Evolutionary conservation across 331 rosid genomes (phyloP).

Genomic region (Acacia pycnantha): DNA sequence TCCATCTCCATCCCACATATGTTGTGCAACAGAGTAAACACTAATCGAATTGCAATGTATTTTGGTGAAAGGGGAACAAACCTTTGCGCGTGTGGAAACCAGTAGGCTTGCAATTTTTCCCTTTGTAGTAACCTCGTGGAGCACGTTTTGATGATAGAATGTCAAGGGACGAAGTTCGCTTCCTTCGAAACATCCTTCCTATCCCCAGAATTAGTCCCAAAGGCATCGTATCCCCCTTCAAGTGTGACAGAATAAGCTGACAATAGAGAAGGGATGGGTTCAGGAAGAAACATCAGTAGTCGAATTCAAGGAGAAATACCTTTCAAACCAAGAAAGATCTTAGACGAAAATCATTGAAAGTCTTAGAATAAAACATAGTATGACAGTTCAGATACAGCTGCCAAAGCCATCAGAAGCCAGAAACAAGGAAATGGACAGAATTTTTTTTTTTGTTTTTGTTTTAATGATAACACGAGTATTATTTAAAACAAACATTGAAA

Average conservation of each 20-base stretch:
- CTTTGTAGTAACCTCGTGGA: slow-evolving; percentile 78
- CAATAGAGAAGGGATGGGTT: neutral
- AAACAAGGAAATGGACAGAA: too few relatives aligned
- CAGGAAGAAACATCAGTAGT: neutral
- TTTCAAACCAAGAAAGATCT: neutral
- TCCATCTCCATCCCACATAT: too few relatives aligned
- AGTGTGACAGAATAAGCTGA: neutral
- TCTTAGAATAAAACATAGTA: too few relatives aligned
- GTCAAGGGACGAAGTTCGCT: slow-evolving; percentile 57
- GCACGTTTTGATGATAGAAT: slow-evolving; percentile 83
- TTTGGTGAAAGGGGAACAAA: slow-evolving; percentile 20
- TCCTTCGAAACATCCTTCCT: slow-evolving; percentile 69
- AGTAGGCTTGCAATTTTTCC: slow-evolving; percentile 88
- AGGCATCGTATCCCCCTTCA: slow-evolving; percentile 51
- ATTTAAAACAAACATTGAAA: too few relatives aligned
- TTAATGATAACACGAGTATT: too few relatives aligned
- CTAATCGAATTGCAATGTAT: neutral
- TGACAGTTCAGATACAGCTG: neutral
- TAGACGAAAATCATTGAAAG: neutral
- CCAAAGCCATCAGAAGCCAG: neutral
- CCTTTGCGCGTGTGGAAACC: slow-evolving; percentile 91
- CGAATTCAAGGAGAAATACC: neutral
- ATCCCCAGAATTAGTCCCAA: slow-evolving; percentile 74
- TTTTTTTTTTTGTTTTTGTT: too few relatives aligned
- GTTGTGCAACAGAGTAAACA: neutral